phyloP scores from a whole-genome alignment of 1,284 basidiomycete species.

The Ustilago trichophora region DNA sequence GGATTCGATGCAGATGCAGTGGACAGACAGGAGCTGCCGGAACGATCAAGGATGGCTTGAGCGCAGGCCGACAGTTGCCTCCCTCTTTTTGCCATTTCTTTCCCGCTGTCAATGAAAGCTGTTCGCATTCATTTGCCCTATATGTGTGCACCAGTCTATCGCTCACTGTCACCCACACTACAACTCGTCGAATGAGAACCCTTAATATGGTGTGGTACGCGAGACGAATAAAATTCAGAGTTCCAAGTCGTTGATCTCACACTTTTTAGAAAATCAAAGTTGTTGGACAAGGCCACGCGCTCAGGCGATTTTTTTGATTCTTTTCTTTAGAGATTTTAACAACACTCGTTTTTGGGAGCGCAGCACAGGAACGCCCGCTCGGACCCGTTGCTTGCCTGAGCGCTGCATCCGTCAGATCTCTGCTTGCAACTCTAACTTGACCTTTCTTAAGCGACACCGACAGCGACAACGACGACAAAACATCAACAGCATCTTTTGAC shows the following conservation, averaged over 20 bases:
- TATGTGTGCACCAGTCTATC: no score
- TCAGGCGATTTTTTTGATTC: no score
- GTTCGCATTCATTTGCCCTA: no score
- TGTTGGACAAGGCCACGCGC: no score
- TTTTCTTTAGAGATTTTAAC: no score
- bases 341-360: background rate
- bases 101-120: background rate
- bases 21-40: constrained; percentile 46
- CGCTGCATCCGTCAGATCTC: constrained; percentile 10
- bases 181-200: no score
- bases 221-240: no score
- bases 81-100: background rate
- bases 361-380: constrained; percentile 10
- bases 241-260: no score
- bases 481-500: constrained; percentile 4
- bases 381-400: constrained; percentile 20
- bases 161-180: no score
- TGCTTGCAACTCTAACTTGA: background rate
- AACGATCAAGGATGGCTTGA: constrained; percentile 25
- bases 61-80: background rate
- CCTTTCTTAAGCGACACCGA: background rate
- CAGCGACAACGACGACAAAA: constrained; percentile 14
- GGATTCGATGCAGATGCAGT: constrained; percentile 51
- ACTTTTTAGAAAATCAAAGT: no score
- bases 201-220: no score